Percentiles rank a stretch among this genome's conserved stretches.
Evolutionary conservation across 163 green algal genomes (phyloP).

Genomic region (Chlamydomonas reinhardtii): DNA sequence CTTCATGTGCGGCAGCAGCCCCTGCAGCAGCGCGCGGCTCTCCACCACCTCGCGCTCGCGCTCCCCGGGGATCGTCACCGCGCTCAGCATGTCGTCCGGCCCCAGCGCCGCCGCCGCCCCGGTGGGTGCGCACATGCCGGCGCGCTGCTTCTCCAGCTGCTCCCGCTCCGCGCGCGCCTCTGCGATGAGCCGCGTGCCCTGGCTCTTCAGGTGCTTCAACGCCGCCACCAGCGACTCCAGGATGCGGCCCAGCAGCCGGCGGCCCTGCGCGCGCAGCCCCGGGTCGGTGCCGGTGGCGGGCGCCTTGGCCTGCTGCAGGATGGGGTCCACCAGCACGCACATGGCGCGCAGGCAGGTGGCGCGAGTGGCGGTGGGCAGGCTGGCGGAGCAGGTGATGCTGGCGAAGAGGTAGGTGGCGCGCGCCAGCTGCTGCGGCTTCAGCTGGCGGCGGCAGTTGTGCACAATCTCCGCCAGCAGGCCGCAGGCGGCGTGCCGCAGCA

Average conservation of each 20-base stretch:
- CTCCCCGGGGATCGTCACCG: conserved; percentile 51
- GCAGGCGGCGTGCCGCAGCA: conserved; percentile 28
- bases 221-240: conserved; percentile 86
- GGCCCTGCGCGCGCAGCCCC: conserved; percentile 11
- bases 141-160: conserved; percentile 46
- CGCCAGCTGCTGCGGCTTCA: conserved; percentile 51
- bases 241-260: conserved; percentile 57
- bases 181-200: conserved; percentile 40
- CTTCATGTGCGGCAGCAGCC: conserved; percentile 55
- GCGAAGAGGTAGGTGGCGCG: conserved; percentile 51
- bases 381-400: conserved; percentile 15
- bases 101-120: conserved; percentile 17
- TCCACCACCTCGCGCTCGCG: conserved; percentile 74
- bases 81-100: conserved; percentile 37
- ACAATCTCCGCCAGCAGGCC: conserved; percentile 54
- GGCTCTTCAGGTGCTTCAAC: conserved; percentile 66
- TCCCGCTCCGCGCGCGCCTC: conserved; percentile 49
- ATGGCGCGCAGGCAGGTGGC: conserved; percentile 46
- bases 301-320: conserved; percentile 42
- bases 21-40: conserved; percentile 65
- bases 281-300: conserved; percentile 4
- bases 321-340: conserved; percentile 54
- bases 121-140: conserved; percentile 35
- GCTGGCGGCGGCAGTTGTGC: conserved; percentile 55
- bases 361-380: conserved; percentile 42